phyloP scores from a whole-genome alignment of 2,329 filamentous ascomycete genomes.

The Sclerotiophoma versabilis region DNA sequence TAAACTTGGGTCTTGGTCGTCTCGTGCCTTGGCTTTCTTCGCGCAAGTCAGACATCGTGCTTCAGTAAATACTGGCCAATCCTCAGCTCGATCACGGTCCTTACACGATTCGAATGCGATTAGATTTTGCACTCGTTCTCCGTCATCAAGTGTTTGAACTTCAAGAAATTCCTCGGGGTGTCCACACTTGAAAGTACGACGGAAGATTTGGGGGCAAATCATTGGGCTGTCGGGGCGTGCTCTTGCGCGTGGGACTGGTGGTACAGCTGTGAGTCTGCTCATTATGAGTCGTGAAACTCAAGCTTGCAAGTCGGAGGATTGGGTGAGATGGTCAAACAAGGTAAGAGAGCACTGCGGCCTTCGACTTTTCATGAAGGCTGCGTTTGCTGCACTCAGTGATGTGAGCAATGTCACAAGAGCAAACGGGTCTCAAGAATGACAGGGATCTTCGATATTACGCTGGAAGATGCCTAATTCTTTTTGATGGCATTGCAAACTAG shows the following conservation, averaged over 20 bases:
- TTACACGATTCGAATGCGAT: not conserved
- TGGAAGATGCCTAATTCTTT: not conserved
- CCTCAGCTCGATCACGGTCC: not conserved
- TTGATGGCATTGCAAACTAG: not conserved
- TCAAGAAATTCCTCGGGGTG: slow-evolving; percentile 28
- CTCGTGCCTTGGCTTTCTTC: not conserved
- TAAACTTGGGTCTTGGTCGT: not conserved
- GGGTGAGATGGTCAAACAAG: not conserved
- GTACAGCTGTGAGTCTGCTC: not conserved
- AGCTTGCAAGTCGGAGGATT: not conserved
- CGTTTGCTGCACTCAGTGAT: not conserved
- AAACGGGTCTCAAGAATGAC: not conserved
- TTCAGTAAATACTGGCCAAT: not conserved
- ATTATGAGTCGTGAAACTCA: not conserved
- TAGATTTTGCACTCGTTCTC: not conserved
- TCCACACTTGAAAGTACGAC: slow-evolving; percentile 25
- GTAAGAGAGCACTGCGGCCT: no score
- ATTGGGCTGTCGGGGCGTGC: not conserved
- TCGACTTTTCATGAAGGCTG: not conserved
- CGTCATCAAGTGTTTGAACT: not conserved
- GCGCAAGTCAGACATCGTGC: slow-evolving; percentile 8
- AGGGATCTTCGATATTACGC: not conserved
- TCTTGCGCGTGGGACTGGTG: not conserved
- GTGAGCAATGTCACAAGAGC: not conserved
- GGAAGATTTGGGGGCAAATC: slow-evolving; percentile 23